These are phyloP conservation scores for Heliosperma pusillum DNA, from an alignment of 148 eudicot species.

Conservation along the genomic window DNA sequence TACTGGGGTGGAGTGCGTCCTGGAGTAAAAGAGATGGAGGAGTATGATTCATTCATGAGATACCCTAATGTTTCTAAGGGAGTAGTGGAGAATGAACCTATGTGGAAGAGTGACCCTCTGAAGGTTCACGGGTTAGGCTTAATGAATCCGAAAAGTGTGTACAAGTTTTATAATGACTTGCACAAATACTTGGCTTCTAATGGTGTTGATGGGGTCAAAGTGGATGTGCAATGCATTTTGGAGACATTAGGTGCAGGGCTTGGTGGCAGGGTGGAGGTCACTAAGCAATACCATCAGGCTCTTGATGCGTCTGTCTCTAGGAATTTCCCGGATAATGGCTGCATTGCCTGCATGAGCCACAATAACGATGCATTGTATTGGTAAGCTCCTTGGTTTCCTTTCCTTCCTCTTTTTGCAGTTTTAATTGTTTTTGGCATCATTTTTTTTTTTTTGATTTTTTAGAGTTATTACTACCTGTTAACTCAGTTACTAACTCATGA, in stretches of 20 bases:
- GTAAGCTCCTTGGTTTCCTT: conserved; percentile 27
- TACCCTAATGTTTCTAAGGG: conserved; percentile 58
- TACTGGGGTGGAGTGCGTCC: conserved; percentile 95
- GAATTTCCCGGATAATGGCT: conserved; percentile 79
- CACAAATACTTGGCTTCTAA: conserved; percentile 65
- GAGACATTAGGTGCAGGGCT: conserved; percentile 76
- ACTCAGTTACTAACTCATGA: too few species aligned
- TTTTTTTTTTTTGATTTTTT: background rate
- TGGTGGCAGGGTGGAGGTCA: conserved; percentile 75
- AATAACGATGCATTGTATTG: conserved; percentile 68
- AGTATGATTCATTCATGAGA: conserved; percentile 52
- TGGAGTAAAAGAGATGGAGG: conserved; percentile 59
- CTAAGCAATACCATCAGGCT: conserved; percentile 74
- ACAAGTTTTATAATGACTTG: conserved; percentile 66
- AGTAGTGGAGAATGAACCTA: conserved; percentile 64
- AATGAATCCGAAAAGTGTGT: conserved; percentile 63
- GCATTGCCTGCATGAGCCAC: conserved; percentile 95
- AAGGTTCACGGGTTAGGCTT: conserved; percentile 70
- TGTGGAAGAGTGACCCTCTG: conserved; percentile 58
- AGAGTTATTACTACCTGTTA: too few species aligned
- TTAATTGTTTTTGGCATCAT: background rate
- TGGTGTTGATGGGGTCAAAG: conserved; percentile 89
- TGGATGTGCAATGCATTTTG: conserved; percentile 74
- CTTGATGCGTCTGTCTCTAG: conserved; percentile 71
- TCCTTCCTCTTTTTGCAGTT: background rate